These are phyloP conservation scores for Aristolochia contorta DNA, from an alignment of 164 flowering plant species.

Conservation along the genomic window DNA sequence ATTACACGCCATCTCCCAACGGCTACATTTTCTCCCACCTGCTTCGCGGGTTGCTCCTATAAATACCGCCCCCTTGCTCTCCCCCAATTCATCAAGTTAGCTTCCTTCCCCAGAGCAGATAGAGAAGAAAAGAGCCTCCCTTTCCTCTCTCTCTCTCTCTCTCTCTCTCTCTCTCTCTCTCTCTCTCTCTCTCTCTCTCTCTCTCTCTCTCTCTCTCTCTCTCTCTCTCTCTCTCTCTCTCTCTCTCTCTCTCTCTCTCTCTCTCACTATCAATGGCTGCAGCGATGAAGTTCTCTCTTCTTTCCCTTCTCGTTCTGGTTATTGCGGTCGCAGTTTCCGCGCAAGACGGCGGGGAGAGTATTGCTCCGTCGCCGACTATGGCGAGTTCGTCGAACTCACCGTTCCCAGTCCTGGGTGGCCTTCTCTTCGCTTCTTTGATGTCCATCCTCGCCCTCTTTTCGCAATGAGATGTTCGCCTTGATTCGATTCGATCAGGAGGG, in stretches of 20 bases:
- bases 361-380: conserved; percentile 2
- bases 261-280: background rate
- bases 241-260: no score
- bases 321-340: conserved; percentile 2
- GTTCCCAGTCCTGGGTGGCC: background rate
- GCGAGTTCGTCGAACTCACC: background rate
- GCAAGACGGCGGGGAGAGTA: background rate
- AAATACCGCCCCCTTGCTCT: background rate
- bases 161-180: background rate
- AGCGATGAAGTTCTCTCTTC: background rate
- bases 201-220: background rate
- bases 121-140: background rate
- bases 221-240: background rate
- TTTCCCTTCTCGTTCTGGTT: conserved; percentile 1
- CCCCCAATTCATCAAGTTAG: no score
- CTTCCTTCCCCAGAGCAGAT: background rate
- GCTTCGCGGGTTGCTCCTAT: background rate
- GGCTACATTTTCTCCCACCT: background rate
- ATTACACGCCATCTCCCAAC: background rate
- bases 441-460: conserved; percentile 1
- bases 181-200: background rate
- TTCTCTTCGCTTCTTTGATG: conserved; percentile 1
- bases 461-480: background rate
- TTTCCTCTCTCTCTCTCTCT: background rate
- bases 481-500: background rate